A percentile compares a stretch with the other conserved stretches of the same genome.
phyloP scores from a whole-genome alignment of 192 early-diverging fungal species.

The Linderina pennispora region DNA sequence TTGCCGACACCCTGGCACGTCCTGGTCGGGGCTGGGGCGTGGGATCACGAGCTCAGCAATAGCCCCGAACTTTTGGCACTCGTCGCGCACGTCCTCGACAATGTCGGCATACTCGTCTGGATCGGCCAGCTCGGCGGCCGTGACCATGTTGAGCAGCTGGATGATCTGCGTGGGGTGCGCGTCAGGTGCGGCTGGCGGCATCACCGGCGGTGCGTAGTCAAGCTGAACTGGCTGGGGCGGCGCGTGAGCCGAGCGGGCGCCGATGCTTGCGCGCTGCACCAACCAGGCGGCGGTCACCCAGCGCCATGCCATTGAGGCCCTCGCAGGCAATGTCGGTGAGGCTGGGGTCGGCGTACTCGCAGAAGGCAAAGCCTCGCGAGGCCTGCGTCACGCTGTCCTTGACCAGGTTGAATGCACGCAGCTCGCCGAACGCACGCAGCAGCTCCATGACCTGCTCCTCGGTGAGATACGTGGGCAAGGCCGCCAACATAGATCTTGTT shows the following conservation, averaged over 20 bases:
- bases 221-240: too few relatives aligned
- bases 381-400: conserved; percentile 67
- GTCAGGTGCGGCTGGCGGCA: too few relatives aligned
- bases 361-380: conserved; percentile 94
- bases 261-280: conserved; percentile 91
- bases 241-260: conserved; percentile 52
- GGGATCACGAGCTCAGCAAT: conserved; percentile 82
- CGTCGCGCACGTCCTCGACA: conserved; percentile 82
- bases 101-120: conserved; percentile 89
- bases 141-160: conserved; percentile 94
- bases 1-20: conserved; percentile 70
- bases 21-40: conserved; percentile 49
- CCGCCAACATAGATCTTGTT: conserved; percentile 95
- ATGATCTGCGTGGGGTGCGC: conserved; percentile 71
- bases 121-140: conserved; percentile 73
- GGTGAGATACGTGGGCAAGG: conserved; percentile 76
- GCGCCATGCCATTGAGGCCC: conserved; percentile 91
- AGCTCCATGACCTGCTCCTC: conserved; percentile 95
- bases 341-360: conserved; percentile 84
- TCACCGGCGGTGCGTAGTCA: too few relatives aligned
- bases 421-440: conserved; percentile 87
- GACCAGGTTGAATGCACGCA: conserved; percentile 89
- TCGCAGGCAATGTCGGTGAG: conserved; percentile 92
- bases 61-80: conserved; percentile 82
- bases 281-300: conserved; percentile 88